A percentile compares a stretch with the other conserved stretches of the same genome.
Conservation (phyloP, 2,329 filamentous ascomycete species). For the Aureobasidium vineae region DNA sequence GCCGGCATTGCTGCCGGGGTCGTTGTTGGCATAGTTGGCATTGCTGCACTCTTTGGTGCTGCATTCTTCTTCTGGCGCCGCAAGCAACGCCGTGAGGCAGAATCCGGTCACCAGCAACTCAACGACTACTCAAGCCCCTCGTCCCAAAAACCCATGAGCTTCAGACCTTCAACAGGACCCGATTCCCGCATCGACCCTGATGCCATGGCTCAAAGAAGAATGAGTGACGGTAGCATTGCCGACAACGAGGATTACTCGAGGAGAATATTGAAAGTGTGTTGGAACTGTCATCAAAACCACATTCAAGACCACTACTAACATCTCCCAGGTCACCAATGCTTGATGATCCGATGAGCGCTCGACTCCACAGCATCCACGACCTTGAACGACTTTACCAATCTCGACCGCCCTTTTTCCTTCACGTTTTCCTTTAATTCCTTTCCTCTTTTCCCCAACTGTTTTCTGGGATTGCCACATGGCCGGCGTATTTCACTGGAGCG, state of each 20-base stretch:
- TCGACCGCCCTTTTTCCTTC: constrained; percentile 42
- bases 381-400: constrained; percentile 51
- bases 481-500: constrained; percentile 32
- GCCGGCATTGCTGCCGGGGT: constrained; percentile 83
- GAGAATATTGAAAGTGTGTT: constrained; percentile 83
- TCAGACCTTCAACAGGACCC: constrained; percentile 55
- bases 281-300: background rate
- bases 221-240: constrained; percentile 94
- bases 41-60: constrained; percentile 65
- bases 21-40: constrained; percentile 74
- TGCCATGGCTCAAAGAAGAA: constrained; percentile 74
- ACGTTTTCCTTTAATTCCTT: constrained; percentile 7
- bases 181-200: constrained; percentile 84
- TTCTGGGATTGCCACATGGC: constrained; percentile 29
- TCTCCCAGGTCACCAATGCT: constrained; percentile 30
- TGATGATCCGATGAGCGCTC: constrained; percentile 39
- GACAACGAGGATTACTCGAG: constrained; percentile 97
- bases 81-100: constrained; percentile 67
- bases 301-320: constrained; percentile 29
- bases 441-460: constrained; percentile 3
- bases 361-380: constrained; percentile 52
- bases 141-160: constrained; percentile 54
- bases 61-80: constrained; percentile 72
- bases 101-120: constrained; percentile 81
- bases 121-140: constrained; percentile 69